phyloP scores from a whole-genome alignment of 345 rosid genomes.

The Populus alba region DNA sequence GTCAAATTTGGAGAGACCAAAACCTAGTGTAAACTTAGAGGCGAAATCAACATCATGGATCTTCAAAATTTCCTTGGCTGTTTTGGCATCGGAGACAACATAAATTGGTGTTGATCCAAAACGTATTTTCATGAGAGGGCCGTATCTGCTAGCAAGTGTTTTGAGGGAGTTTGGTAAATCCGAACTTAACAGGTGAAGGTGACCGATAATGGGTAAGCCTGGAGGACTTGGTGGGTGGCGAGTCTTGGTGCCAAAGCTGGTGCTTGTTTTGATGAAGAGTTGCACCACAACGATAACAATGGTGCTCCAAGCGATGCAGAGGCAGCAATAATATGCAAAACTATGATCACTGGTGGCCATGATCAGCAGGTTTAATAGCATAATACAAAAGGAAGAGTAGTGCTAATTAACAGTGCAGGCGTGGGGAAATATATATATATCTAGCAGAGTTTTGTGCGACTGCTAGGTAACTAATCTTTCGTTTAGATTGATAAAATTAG shows the following conservation, averaged over 20 bases:
- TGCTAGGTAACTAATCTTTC: too few species aligned
- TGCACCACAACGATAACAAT: not conserved
- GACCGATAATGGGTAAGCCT: conserved; percentile 46
- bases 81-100: conserved; percentile 45
- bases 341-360: not conserved
- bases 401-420: not conserved
- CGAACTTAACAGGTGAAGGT: conserved; percentile 38
- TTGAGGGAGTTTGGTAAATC: conserved; percentile 3
- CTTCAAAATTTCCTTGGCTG: conserved; percentile 48
- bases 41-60: conserved; percentile 52
- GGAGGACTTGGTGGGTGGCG: conserved; percentile 43
- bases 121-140: conserved; percentile 11
- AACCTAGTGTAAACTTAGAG: conserved; percentile 43
- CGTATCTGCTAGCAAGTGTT: conserved; percentile 10
- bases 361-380: not conserved
- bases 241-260: not conserved
- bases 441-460: too few species aligned
- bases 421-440: not conserved
- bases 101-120: not conserved
- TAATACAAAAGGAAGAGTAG: not conserved
- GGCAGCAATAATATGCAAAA: conserved; percentile 1
- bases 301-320: conserved; percentile 6
- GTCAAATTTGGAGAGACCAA: conserved; percentile 49
- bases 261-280: conserved; percentile 7
- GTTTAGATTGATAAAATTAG: too few species aligned